A percentile compares a stretch with the other conserved stretches of the same genome.
Evolutionary conservation across 2,329 filamentous ascomycete genomes (phyloP).

Genomic region (Ceratocystis ficicola): DNA sequence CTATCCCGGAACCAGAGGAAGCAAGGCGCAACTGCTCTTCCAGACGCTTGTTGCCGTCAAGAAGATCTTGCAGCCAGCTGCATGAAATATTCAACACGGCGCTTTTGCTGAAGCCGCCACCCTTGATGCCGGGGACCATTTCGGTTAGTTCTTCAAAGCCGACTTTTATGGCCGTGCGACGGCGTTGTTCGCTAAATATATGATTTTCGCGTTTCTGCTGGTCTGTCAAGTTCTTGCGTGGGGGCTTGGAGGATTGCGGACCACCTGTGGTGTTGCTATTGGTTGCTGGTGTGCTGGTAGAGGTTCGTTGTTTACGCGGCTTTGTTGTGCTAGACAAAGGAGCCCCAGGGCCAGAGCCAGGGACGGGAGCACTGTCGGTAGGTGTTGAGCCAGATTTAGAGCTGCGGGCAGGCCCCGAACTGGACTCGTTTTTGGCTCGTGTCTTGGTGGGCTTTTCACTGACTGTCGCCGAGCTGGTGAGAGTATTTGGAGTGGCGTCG

Average conservation of each 20-base stretch:
- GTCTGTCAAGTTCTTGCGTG: constrained; percentile 62
- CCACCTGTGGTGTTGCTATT: constrained; percentile 33
- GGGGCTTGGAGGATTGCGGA: constrained; percentile 22
- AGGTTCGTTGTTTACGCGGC: not conserved
- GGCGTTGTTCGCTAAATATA: constrained; percentile 77
- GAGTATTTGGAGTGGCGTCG: not conserved
- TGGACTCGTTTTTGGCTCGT: not conserved
- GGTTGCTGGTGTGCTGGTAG: constrained; percentile 24
- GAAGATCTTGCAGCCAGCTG: constrained; percentile 63
- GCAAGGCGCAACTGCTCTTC: constrained; percentile 25
- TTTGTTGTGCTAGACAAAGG: not conserved
- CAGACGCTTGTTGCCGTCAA: constrained; percentile 54
- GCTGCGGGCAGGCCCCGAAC: not conserved
- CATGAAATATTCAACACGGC: constrained; percentile 62
- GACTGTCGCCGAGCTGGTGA: not conserved
- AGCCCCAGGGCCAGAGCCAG: not conserved
- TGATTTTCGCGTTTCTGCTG: constrained; percentile 78
- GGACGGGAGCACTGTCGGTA: not conserved
- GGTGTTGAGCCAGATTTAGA: not conserved
- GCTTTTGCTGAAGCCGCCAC: constrained; percentile 72
- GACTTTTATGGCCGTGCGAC: constrained; percentile 66
- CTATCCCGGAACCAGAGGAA: not conserved
- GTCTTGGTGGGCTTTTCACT: not conserved
- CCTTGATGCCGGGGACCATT: constrained; percentile 61
- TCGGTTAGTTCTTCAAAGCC: constrained; percentile 70